A percentile compares a stretch with the other conserved stretches of the same genome.
These are phyloP conservation scores for Apostasia shenzhenica DNA, from an alignment of 106 monocot species.

Conservation along the genomic window DNA sequence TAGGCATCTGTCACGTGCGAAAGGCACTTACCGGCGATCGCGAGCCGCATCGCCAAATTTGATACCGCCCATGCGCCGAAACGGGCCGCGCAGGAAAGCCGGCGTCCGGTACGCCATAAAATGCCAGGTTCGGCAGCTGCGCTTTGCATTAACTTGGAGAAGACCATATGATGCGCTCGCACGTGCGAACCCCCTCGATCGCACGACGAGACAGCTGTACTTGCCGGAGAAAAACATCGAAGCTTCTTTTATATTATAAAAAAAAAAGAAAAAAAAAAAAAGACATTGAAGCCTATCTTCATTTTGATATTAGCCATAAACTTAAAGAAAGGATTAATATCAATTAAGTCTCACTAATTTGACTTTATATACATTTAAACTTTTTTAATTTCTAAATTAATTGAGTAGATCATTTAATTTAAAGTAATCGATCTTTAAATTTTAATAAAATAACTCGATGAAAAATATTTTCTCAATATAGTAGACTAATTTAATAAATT, in stretches of 20 bases:
- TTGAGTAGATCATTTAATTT: too few relatives aligned
- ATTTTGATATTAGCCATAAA: background rate
- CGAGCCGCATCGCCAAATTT: background rate
- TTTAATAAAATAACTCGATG: too few relatives aligned
- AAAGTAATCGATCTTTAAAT: too few relatives aligned
- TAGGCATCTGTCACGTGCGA: slow-evolving; percentile 1
- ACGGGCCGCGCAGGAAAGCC: background rate
- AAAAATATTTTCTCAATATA: too few relatives aligned
- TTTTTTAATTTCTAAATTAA: too few relatives aligned
- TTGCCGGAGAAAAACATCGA: background rate
- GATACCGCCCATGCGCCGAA: background rate
- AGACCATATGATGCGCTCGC: background rate
- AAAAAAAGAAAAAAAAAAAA: too few relatives aligned
- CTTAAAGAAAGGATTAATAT: too few relatives aligned
- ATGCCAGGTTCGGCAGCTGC: background rate
- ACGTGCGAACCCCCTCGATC: background rate
- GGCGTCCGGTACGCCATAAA: slow-evolving; percentile 6
- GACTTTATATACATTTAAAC: too few relatives aligned
- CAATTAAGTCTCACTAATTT: too few relatives aligned
- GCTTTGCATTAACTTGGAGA: background rate
- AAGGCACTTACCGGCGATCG: background rate
- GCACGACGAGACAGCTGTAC: background rate
- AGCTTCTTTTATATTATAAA: too few relatives aligned
- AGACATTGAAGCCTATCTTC: too few relatives aligned
- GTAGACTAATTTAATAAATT: too few relatives aligned